A percentile compares a stretch with the other conserved stretches of the same genome.
These are phyloP conservation scores for Chaetomium olivaceum DNA, from an alignment of 2,329 filamentous ascomycete genomes.

Conservation along the genomic window DNA sequence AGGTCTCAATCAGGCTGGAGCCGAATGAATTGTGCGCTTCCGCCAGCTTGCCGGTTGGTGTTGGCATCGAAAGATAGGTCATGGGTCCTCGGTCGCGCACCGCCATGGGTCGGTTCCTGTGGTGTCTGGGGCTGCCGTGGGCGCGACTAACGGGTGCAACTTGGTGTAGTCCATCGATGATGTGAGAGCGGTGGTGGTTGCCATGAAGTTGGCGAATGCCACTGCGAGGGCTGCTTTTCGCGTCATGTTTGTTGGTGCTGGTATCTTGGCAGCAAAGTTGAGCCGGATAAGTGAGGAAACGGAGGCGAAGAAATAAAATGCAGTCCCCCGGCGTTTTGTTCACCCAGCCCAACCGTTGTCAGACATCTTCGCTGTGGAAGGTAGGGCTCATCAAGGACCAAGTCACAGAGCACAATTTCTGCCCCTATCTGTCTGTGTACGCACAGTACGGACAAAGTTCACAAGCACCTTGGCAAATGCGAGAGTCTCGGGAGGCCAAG, in stretches of 20 bases:
- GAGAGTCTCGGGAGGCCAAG: too few relatives aligned
- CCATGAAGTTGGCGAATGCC: not conserved
- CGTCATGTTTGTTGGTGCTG: not conserved
- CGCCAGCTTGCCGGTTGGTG: not conserved
- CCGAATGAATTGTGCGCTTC: not conserved
- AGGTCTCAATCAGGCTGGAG: constrained; percentile 1
- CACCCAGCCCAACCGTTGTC: too few relatives aligned
- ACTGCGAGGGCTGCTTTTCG: not conserved
- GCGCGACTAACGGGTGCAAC: not conserved
- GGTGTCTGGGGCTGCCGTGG: not conserved
- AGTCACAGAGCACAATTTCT: too few relatives aligned
- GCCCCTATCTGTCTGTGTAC: too few relatives aligned
- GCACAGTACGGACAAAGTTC: too few relatives aligned
- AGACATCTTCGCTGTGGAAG: too few relatives aligned
- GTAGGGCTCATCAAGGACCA: too few relatives aligned
- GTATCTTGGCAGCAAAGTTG: not conserved
- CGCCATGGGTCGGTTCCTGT: not conserved
- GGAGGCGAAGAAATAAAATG: too few relatives aligned
- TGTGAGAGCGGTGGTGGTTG: too few relatives aligned
- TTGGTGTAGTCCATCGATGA: not conserved
- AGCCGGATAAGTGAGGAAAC: too few relatives aligned
- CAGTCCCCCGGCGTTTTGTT: too few relatives aligned
- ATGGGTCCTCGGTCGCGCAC: not conserved
- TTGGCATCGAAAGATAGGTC: not conserved
- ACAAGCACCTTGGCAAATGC: too few relatives aligned